Evolutionary conservation across 2,329 filamentous ascomycete species (phyloP).

Genomic region (Colletotrichum paranaense): DNA sequence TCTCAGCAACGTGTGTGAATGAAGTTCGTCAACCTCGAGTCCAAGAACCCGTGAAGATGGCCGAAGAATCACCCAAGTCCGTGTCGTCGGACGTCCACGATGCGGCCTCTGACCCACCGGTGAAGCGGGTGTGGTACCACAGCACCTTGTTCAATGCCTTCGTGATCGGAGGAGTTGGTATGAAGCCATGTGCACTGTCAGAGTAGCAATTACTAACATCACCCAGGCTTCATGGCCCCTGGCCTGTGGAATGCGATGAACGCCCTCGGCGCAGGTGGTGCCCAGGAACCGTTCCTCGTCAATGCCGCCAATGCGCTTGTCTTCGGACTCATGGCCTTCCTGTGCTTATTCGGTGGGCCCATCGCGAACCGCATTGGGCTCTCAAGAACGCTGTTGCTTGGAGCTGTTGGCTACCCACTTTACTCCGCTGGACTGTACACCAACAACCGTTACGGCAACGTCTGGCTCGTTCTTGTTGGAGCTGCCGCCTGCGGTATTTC

Average conservation of each 20-base stretch:
- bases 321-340: conserved; percentile 57
- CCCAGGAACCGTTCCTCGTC: conserved; percentile 61
- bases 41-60: background rate
- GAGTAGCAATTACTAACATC: background rate
- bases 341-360: conserved; percentile 59
- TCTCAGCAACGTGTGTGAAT: background rate
- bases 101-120: background rate
- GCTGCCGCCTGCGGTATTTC: conserved; percentile 59
- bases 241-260: conserved; percentile 69
- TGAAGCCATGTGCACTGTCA: background rate
- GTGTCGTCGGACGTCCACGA: conserved; percentile 8
- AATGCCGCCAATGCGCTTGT: conserved; percentile 64
- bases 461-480: conserved; percentile 62
- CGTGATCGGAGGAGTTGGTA: conserved; percentile 62
- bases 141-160: conserved; percentile 65
- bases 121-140: conserved; percentile 55
- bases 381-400: conserved; percentile 55
- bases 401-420: conserved; percentile 59
- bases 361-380: conserved; percentile 62
- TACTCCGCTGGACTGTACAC: conserved; percentile 60
- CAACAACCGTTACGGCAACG: conserved; percentile 62
- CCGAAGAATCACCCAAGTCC: conserved; percentile 11
- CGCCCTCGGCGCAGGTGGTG: conserved; percentile 62
- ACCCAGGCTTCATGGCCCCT: conserved; percentile 54
- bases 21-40: background rate